Conservation (phyloP, 306 rosid species). For the Prunus mira region DNA sequence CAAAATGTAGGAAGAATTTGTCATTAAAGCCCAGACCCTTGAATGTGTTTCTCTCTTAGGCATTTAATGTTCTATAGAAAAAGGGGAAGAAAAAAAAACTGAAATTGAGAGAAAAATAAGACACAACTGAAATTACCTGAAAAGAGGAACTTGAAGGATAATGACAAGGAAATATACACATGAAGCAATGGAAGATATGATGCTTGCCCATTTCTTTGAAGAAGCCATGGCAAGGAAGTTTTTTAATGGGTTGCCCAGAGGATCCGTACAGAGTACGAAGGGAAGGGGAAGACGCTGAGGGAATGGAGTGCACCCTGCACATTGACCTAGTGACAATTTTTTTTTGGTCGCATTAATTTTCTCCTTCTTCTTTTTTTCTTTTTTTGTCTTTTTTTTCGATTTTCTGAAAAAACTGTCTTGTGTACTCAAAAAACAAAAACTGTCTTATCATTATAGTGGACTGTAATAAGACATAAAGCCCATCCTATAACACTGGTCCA, state of each 20-base stretch:
- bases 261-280: too few relatives aligned
- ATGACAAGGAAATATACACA: conserved; percentile 54
- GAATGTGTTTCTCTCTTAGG: background rate
- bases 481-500: too few relatives aligned
- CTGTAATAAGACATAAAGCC: too few relatives aligned
- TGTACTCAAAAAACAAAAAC: too few relatives aligned
- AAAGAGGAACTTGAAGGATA: conserved; percentile 79
- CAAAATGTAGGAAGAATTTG: too few relatives aligned
- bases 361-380: too few relatives aligned
- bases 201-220: conserved; percentile 57
- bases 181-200: conserved; percentile 52
- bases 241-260: background rate
- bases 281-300: background rate
- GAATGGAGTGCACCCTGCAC: background rate
- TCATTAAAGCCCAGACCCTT: too few relatives aligned
- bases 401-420: background rate
- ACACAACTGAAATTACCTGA: conserved; percentile 52
- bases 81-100: background rate
- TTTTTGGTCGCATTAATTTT: too few relatives aligned
- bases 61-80: background rate
- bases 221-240: conserved; percentile 53
- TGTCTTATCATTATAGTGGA: too few relatives aligned
- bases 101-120: background rate
- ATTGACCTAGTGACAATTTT: too few relatives aligned
- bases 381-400: too few relatives aligned